phyloP scores from a whole-genome alignment of 306 rosid species.

The Boehmeria nivea region DNA sequence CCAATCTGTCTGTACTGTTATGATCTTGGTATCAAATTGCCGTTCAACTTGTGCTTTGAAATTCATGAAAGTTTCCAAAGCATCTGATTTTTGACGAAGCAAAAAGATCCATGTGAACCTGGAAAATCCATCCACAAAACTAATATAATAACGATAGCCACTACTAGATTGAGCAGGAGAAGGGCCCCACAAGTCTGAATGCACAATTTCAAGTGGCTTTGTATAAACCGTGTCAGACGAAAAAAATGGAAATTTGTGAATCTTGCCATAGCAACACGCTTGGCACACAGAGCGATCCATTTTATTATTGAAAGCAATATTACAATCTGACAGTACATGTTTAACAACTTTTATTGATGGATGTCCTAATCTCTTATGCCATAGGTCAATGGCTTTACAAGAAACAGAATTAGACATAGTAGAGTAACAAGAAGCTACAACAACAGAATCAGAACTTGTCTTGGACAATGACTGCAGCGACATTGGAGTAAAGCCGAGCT shows the following conservation, averaged over 20 bases:
- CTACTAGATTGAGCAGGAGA: background rate
- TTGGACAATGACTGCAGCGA: too few relatives aligned
- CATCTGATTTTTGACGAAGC: background rate
- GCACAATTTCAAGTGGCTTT: background rate
- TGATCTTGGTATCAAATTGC: background rate
- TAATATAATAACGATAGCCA: background rate
- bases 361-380: background rate
- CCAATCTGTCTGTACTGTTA: background rate
- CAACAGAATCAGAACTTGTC: too few relatives aligned
- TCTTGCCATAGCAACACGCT: background rate
- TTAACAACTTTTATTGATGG: background rate
- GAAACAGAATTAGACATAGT: too few relatives aligned
- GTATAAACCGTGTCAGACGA: background rate
- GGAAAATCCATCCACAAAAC: background rate
- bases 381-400: background rate
- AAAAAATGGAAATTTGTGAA: background rate
- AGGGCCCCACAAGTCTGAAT: background rate
- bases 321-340: background rate
- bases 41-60: background rate
- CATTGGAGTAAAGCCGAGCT: too few relatives aligned
- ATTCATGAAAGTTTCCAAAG: background rate
- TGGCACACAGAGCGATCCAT: background rate
- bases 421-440: background rate
- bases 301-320: background rate
- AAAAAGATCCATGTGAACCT: background rate